Evolutionary conservation across 306 rosid species (phyloP).

Genomic region (Prunus padus): DNA sequence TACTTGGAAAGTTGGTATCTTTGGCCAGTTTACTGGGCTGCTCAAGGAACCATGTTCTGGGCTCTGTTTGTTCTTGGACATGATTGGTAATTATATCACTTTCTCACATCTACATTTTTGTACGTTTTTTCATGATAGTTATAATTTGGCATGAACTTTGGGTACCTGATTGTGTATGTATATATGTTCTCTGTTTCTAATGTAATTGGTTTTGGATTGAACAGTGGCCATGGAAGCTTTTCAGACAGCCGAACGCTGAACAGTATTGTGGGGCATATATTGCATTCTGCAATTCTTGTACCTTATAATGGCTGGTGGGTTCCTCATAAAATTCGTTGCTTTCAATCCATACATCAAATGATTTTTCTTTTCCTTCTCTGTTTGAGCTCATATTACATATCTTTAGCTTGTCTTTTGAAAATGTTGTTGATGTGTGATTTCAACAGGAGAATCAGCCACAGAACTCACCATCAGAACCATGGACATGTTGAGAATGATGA

Average conservation of each 20-base stretch:
- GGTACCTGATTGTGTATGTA: neutral
- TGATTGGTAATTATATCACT: constrained; percentile 55
- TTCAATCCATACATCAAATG: constrained; percentile 3
- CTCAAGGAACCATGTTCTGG: constrained; percentile 98
- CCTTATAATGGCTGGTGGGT: constrained; percentile 93
- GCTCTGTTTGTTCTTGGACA: constrained; percentile 96
- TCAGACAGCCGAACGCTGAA: constrained; percentile 57
- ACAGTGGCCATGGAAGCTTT: constrained; percentile 99
- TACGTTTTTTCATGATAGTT: neutral
- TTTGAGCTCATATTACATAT: neutral
- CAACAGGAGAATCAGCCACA: constrained; percentile 91
- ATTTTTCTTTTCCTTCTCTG: neutral
- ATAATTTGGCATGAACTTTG: neutral
- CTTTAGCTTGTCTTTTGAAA: constrained; percentile 3
- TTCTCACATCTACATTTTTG: neutral
- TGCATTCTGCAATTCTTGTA: constrained; percentile 87
- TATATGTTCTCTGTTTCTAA: neutral
- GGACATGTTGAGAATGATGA: constrained; percentile 95
- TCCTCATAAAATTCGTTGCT: neutral
- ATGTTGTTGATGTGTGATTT: constrained; percentile 2
- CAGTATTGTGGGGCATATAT: constrained; percentile 69
- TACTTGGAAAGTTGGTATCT: constrained; percentile 44
- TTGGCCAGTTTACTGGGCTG: constrained; percentile 78
- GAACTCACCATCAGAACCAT: constrained; percentile 97
- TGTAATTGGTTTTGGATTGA: constrained; percentile 17